Conservation (phyloP, 202 grass and related monocot species). For the Zoysia matrella region DNA sequence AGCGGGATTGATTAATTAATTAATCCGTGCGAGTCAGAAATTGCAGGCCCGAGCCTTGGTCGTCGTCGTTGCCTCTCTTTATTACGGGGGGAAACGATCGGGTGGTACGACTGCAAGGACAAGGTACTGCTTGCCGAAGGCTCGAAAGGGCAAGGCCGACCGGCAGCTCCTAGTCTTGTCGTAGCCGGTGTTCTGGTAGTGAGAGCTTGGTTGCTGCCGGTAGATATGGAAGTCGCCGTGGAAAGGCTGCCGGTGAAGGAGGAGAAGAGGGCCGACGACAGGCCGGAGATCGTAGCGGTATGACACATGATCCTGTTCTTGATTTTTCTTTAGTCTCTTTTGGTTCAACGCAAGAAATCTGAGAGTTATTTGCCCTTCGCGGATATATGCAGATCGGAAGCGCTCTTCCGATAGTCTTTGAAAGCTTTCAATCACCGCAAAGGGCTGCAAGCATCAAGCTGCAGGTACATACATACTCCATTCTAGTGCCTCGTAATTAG, state of each 20-base stretch:
- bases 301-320: background rate
- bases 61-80: conserved; percentile 28
- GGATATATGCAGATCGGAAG: conserved; percentile 28
- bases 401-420: conserved; percentile 52
- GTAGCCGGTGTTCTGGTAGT: background rate
- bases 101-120: conserved; percentile 10
- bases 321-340: background rate
- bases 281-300: conserved; percentile 22
- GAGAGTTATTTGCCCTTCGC: background rate
- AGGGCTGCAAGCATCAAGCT: conserved; percentile 25
- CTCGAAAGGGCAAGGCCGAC: background rate
- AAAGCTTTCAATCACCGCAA: conserved; percentile 42
- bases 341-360: background rate
- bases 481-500: no score
- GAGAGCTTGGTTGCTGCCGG: background rate
- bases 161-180: background rate
- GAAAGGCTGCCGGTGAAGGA: conserved; percentile 45
- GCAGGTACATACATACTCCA: conserved; percentile 13
- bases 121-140: conserved; percentile 36
- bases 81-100: conserved; percentile 35
- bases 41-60: conserved; percentile 37
- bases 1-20: conserved; percentile 12
- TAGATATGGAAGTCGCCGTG: conserved; percentile 40
- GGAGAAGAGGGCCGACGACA: conserved; percentile 25
- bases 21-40: conserved; percentile 55